Evolutionary conservation across 2,329 filamentous ascomycete species (phyloP).

Genomic region (Ceratocystis papillata): DNA sequence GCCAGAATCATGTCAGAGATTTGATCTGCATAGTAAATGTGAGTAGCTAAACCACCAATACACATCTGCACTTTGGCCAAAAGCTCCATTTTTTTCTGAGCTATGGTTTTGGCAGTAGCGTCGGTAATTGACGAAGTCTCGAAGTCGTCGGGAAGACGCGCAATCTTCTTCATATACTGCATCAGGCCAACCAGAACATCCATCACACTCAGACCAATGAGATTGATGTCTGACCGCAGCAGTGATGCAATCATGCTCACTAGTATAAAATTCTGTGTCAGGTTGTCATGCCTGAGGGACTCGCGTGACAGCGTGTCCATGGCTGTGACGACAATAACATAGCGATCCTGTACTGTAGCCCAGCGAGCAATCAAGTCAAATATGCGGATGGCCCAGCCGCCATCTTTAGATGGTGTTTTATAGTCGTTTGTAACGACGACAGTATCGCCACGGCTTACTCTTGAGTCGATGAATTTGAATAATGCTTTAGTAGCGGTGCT

Average conservation of each 20-base stretch:
- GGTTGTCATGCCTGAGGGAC: conserved; percentile 56
- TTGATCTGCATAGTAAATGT: conserved; percentile 95
- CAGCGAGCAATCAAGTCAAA: conserved; percentile 72
- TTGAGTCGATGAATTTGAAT: conserved; percentile 60
- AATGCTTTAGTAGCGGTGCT: conserved; percentile 63
- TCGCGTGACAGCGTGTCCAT: conserved; percentile 64
- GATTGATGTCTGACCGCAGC: conserved; percentile 76
- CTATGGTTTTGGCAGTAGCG: conserved; percentile 33
- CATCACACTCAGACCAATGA: conserved; percentile 94
- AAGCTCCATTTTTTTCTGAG: conserved; percentile 48
- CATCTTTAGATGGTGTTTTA: conserved; percentile 36
- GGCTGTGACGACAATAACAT: conserved; percentile 72
- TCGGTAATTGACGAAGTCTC: conserved; percentile 9
- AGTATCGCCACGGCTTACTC: conserved; percentile 41
- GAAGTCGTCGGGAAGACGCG: conserved; percentile 49
- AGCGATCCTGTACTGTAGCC: conserved; percentile 90
- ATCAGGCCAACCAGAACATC: conserved; percentile 80
- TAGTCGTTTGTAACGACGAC: conserved; percentile 46
- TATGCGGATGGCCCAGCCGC: conserved; percentile 71
- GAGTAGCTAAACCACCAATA: conserved; percentile 82
- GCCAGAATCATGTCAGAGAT: conserved; percentile 86
- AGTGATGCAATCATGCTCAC: conserved; percentile 71
- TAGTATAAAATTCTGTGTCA: conserved; percentile 64
- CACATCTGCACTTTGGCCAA: conserved; percentile 64
- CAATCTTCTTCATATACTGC: conserved; percentile 66